A percentile compares a stretch with the other conserved stretches of the same genome.
Conservation (phyloP, 1,284 basidiomycete genomes). For the Boletus subluridellus region DNA sequence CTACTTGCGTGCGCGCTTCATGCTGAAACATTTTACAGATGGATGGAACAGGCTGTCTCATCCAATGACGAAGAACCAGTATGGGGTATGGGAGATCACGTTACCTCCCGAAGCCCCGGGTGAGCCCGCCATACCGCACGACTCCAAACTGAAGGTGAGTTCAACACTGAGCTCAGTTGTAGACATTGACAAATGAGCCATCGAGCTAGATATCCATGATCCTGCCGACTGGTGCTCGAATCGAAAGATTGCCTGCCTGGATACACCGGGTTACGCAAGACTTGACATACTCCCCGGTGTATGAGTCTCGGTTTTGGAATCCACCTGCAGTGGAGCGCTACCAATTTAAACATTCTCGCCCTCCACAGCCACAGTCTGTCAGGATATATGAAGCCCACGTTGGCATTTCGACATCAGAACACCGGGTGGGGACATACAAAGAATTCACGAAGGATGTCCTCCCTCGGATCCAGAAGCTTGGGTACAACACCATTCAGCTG, state of each 20-base stretch:
- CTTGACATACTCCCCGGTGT: constrained; percentile 82
- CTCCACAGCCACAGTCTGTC: constrained; percentile 64
- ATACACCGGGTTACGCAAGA: constrained; percentile 95
- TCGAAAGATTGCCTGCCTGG: constrained; percentile 93
- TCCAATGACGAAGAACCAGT: constrained; percentile 83
- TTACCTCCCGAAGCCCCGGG: constrained; percentile 71
- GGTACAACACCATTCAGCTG: constrained; percentile 96
- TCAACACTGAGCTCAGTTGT: neutral
- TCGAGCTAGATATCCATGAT: constrained; percentile 77
- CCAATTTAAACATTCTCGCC: constrained; percentile 77
- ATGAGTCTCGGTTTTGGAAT: constrained; percentile 99
- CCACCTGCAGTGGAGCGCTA: constrained; percentile 73
- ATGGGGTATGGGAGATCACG: constrained; percentile 89
- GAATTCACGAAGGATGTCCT: constrained; percentile 88
- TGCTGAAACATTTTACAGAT: constrained; percentile 49
- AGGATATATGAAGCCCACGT: constrained; percentile 98
- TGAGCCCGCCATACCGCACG: constrained; percentile 84
- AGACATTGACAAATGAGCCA: neutral
- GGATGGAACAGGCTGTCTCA: constrained; percentile 83
- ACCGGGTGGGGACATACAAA: constrained; percentile 89
- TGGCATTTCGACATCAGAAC: constrained; percentile 90
- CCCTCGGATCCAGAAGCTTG: constrained; percentile 85
- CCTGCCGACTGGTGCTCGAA: constrained; percentile 67
- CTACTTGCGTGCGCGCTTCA: neutral
- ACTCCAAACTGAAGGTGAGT: constrained; percentile 86